These are phyloP conservation scores for Russula emetica DNA, from an alignment of 768 basidiomycete species.

Conservation along the genomic window DNA sequence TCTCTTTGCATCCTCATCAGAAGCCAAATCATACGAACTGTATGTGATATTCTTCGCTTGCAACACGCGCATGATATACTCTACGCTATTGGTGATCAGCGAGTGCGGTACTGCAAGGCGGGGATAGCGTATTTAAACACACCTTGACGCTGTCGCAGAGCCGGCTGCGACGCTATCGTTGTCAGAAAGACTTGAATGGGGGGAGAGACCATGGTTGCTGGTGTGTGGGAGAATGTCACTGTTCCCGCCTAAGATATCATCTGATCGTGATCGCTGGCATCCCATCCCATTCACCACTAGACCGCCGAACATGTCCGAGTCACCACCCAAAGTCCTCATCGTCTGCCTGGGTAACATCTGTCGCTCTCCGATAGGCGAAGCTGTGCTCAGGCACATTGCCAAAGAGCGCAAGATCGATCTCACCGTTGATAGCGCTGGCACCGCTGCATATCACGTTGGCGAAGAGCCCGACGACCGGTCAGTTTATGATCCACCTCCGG, in stretches of 20 bases:
- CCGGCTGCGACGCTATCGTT: conserved; percentile 80
- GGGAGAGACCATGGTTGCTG: conserved; percentile 63
- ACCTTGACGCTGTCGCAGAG: conserved; percentile 76
- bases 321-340: conserved; percentile 51
- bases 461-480: conserved; percentile 83
- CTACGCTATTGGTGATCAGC: conserved; percentile 37
- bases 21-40: conserved; percentile 79
- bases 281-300: not conserved
- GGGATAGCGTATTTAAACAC: not conserved
- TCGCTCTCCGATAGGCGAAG: conserved; percentile 90
- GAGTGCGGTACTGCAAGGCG: not conserved
- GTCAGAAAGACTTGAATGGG: conserved; percentile 81
- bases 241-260: not conserved
- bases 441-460: conserved; percentile 77
- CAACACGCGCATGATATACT: conserved; percentile 75
- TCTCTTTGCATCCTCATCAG: conserved; percentile 73
- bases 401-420: conserved; percentile 62
- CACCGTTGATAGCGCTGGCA: conserved; percentile 79
- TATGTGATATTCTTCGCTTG: conserved; percentile 85
- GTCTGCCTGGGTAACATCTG: conserved; percentile 86
- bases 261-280: not conserved
- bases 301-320: conserved; percentile 25
- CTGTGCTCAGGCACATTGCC: conserved; percentile 69
- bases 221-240: not conserved
- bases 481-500: conserved; percentile 1